phyloP scores from a whole-genome alignment of 108 stramenopile species.

The Skeletonema grethae region DNA sequence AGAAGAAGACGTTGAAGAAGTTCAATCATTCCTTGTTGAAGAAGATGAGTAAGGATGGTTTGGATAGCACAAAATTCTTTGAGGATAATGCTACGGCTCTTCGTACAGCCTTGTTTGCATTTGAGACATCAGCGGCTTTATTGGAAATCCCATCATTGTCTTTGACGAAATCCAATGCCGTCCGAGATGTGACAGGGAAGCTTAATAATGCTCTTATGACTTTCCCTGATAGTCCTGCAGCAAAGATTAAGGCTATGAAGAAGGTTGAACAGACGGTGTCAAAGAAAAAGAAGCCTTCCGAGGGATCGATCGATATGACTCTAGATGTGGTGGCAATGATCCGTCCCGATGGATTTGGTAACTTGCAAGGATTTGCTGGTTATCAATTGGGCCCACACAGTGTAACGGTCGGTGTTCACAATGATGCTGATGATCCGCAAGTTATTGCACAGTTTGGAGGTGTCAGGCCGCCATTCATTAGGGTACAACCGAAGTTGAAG shows the following conservation, averaged over 20 bases:
- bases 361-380: constrained; percentile 87
- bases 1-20: constrained; percentile 60
- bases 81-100: constrained; percentile 70
- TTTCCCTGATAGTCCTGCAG: constrained; percentile 80
- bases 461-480: constrained; percentile 82
- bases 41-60: constrained; percentile 42
- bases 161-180: constrained; percentile 67
- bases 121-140: constrained; percentile 54
- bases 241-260: constrained; percentile 67
- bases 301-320: constrained; percentile 68
- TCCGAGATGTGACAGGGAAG: constrained; percentile 65
- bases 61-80: constrained; percentile 44
- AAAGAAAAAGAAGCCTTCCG: constrained; percentile 73
- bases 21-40: constrained; percentile 62
- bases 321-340: constrained; percentile 84
- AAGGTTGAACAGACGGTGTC: constrained; percentile 55
- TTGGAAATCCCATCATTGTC: constrained; percentile 76
- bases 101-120: constrained; percentile 60
- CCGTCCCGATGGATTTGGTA: constrained; percentile 89
- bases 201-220: constrained; percentile 64
- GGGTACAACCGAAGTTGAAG: constrained; percentile 87
- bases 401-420: constrained; percentile 83
- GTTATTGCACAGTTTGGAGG: constrained; percentile 85
- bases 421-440: constrained; percentile 90
- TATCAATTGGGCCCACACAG: constrained; percentile 82